These are phyloP conservation scores for Podaxis pistillaris DNA, from an alignment of 768 basidiomycete species.

Conservation along the genomic window DNA sequence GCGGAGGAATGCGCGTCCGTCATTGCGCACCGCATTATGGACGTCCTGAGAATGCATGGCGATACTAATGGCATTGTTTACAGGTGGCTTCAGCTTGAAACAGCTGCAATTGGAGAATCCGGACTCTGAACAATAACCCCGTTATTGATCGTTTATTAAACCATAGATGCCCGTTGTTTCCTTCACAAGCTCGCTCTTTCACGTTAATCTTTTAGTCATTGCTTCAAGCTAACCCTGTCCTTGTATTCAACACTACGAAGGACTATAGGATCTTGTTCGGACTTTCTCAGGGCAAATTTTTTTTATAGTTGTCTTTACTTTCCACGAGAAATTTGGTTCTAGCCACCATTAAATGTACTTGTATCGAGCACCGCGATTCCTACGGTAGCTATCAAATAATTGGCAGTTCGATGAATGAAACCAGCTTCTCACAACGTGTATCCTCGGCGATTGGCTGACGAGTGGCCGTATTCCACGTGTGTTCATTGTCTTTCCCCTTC, in stretches of 20 bases:
- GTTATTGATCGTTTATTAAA: not conserved
- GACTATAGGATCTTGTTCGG: not conserved
- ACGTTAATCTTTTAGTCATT: not conserved
- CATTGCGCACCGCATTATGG: constrained; percentile 56
- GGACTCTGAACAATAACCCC: not conserved
- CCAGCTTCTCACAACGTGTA: not conserved
- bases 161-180: not conserved
- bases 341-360: not conserved
- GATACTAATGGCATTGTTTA: constrained; percentile 33
- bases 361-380: not conserved
- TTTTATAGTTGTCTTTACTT: not conserved
- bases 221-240: not conserved
- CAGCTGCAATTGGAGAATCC: not conserved
- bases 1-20: constrained; percentile 70
- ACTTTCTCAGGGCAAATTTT: not conserved
- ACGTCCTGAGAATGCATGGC: constrained; percentile 39
- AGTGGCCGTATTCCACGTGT: no score
- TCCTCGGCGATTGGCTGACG: not conserved
- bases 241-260: not conserved
- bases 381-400: not conserved
- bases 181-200: not conserved
- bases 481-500: no score
- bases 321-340: not conserved
- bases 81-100: constrained; percentile 52
- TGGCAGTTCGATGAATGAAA: not conserved